phyloP scores from a whole-genome alignment of 441 rosid genomes.

The Arabidopsis hybrid region DNA sequence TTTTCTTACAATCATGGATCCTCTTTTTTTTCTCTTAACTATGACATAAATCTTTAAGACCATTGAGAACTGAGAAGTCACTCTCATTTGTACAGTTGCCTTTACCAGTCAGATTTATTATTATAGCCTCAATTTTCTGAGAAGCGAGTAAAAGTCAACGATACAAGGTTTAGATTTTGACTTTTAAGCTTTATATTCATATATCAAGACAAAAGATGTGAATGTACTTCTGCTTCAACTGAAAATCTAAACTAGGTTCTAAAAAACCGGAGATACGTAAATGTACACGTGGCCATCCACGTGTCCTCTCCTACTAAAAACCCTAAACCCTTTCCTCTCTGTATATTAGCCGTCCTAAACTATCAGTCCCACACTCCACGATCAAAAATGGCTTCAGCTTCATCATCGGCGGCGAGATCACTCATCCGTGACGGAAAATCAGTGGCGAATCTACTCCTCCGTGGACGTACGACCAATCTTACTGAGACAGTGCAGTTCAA shows the following conservation, averaged over 20 bases:
- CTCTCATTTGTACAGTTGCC: conserved; percentile 35
- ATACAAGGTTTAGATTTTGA: neutral
- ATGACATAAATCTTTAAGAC: conserved; percentile 22
- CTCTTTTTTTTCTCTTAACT: neutral
- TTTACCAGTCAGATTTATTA: conserved; percentile 19
- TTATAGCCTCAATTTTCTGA: conserved; percentile 10
- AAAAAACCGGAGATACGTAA: neutral
- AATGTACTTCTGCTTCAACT: neutral
- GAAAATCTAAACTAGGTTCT: neutral
- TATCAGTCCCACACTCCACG: neutral
- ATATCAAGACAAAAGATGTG: neutral
- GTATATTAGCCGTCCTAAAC: conserved; percentile 28
- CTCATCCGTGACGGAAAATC: conserved; percentile 38
- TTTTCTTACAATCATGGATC: conserved; percentile 12
- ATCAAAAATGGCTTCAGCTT: conserved; percentile 45
- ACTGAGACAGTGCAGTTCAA: conserved; percentile 21
- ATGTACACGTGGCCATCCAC: conserved; percentile 32
- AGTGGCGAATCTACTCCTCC: conserved; percentile 33
- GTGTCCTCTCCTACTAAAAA: conserved; percentile 17
- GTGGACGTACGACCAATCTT: conserved; percentile 22
- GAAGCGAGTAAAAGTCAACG: neutral
- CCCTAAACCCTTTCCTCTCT: conserved; percentile 42
- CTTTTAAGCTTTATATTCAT: neutral
- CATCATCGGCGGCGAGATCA: conserved; percentile 41
- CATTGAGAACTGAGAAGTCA: conserved; percentile 23